Percentiles rank a stretch among this genome's conserved stretches.
Conservation (phyloP, 2,329 filamentous ascomycete species). For the Domatiomyces globalis region DNA sequence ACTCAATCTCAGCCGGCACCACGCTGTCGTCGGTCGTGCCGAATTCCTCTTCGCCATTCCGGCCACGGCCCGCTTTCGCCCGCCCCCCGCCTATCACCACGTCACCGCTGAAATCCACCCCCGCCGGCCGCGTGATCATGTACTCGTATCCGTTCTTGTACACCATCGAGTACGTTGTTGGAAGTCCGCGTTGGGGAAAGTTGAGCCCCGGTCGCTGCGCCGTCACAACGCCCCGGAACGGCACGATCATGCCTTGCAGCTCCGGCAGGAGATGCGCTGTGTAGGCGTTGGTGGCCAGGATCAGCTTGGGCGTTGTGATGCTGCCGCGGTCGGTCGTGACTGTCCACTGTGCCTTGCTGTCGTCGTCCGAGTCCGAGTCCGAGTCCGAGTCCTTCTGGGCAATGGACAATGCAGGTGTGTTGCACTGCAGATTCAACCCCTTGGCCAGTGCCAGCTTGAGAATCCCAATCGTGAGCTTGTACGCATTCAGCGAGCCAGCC, state of each 20-base stretch:
- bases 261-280: conserved; percentile 32
- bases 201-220: conserved; percentile 25
- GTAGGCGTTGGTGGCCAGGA: conserved; percentile 43
- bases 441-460: conserved; percentile 31
- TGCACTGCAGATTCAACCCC: conserved; percentile 23
- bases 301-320: conserved; percentile 30
- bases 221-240: conserved; percentile 38
- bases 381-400: conserved; percentile 3
- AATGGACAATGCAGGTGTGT: conserved; percentile 19
- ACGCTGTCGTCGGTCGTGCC: conserved; percentile 20
- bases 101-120: conserved; percentile 19
- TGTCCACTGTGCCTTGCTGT: conserved; percentile 10
- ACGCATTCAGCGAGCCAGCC: conserved; percentile 30
- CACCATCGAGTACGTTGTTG: conserved; percentile 16
- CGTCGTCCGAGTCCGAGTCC: no score
- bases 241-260: conserved; percentile 37
- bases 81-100: conserved; percentile 21
- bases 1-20: conserved; percentile 17
- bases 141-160: conserved; percentile 26
- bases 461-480: conserved; percentile 30
- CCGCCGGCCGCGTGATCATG: conserved; percentile 22
- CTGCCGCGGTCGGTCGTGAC: conserved; percentile 32
- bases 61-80: conserved; percentile 3
- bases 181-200: conserved; percentile 16
- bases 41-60: conserved; percentile 9